Conservation (phyloP, 192 early-diverging fungal species). For the Phlyctochytrium arcticum region DNA sequence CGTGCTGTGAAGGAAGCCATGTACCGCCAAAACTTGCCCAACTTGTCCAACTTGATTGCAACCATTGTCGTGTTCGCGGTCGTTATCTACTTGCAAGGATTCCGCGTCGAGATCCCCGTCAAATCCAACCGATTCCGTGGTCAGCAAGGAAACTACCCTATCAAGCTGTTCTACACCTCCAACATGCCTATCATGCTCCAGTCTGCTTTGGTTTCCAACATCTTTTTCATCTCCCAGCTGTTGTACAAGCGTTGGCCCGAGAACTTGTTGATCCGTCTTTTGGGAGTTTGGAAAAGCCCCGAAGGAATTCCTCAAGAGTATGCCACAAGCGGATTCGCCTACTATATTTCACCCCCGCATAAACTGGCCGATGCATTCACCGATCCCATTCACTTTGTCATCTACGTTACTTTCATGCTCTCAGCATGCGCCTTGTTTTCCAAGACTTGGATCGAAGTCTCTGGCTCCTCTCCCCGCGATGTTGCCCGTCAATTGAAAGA, state of each 20-base stretch:
- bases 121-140: conserved; percentile 94
- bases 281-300: conserved; percentile 94
- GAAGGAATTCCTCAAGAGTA: conserved; percentile 95
- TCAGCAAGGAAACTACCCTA: conserved; percentile 95
- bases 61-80: conserved; percentile 73
- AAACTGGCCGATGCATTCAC: conserved; percentile 73
- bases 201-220: conserved; percentile 92
- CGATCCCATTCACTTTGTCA: conserved; percentile 93
- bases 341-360: conserved; percentile 97
- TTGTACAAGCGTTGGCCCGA: conserved; percentile 97
- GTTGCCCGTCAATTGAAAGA: conserved; percentile 98
- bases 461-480: conserved; percentile 94
- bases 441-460: conserved; percentile 99
- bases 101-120: conserved; percentile 99
- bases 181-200: conserved; percentile 99
- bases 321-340: conserved; percentile 89
- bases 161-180: conserved; percentile 99
- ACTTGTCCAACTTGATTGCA: conserved; percentile 78
- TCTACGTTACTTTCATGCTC: conserved; percentile 95
- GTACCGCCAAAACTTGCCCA: conserved; percentile 72
- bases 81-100: conserved; percentile 91
- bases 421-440: conserved; percentile 93
- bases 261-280: conserved; percentile 85
- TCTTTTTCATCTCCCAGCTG: conserved; percentile 98
- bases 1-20: conserved; percentile 96